Conservation (phyloP, 1,284 basidiomycete genomes). For the Ceratobasidium sp. region DNA sequence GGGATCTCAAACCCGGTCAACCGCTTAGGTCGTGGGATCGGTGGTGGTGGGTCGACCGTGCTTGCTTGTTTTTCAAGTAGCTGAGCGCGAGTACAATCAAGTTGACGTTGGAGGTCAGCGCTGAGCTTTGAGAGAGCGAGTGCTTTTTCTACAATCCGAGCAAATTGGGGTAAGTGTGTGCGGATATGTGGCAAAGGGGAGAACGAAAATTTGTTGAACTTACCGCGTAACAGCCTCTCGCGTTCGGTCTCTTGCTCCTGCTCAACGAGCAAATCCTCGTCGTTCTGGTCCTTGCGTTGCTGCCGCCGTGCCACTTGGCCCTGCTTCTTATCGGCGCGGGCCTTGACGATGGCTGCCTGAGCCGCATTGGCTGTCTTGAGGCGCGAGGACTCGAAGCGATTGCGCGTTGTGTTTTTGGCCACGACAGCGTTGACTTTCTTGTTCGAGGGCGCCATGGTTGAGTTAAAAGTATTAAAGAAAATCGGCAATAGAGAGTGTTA, state of each 20-base stretch:
- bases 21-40: too few relatives aligned
- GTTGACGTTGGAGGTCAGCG: not conserved
- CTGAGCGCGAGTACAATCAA: not conserved
- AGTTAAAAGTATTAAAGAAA: constrained; percentile 1
- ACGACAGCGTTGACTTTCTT: not conserved
- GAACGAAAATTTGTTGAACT: not conserved
- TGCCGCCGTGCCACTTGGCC: not conserved
- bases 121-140: not conserved
- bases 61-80: not conserved
- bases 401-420: not conserved
- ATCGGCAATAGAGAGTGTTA: not conserved
- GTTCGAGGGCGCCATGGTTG: constrained; percentile 11
- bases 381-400: not conserved
- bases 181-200: too few relatives aligned
- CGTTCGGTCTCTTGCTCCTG: not conserved
- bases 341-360: not conserved
- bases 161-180: not conserved
- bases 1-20: too few relatives aligned
- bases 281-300: not conserved
- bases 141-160: not conserved
- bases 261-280: not conserved
- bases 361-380: not conserved
- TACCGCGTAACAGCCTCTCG: constrained; percentile 8
- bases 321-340: not conserved
- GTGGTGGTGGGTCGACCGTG: too few relatives aligned